A percentile compares a stretch with the other conserved stretches of the same genome.
These are phyloP conservation scores for Laetiporus sulphureus DNA, from an alignment of 1,284 basidiomycete species.

Conservation along the genomic window DNA sequence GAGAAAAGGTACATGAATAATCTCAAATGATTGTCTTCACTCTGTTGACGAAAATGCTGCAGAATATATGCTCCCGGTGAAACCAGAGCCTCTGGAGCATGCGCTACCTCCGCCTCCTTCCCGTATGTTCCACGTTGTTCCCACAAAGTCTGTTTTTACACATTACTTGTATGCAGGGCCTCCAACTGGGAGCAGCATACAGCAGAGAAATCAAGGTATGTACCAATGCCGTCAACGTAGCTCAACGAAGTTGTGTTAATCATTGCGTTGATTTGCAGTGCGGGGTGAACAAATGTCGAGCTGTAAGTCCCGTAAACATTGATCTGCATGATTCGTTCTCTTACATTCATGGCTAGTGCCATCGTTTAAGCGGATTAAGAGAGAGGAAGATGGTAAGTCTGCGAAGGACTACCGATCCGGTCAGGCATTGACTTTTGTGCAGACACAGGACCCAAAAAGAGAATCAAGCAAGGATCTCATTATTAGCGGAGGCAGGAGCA, in stretches of 20 bases:
- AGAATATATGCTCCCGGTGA: not conserved
- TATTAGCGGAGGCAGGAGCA: too few species aligned
- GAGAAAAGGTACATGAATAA: not conserved
- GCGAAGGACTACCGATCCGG: too few species aligned
- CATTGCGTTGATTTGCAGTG: too few species aligned
- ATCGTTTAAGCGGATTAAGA: slow-evolving; percentile 3
- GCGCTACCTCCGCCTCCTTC: too few species aligned
- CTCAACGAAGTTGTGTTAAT: too few species aligned
- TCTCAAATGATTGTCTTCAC: not conserved
- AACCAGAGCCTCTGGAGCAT: not conserved
- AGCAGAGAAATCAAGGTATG: too few species aligned
- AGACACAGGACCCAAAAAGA: not conserved
- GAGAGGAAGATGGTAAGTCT: slow-evolving; percentile 4
- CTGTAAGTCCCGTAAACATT: not conserved
- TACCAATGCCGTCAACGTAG: too few species aligned
- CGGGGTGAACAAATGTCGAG: not conserved
- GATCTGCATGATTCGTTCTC: too few species aligned
- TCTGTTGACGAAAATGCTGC: not conserved
- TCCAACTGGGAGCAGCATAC: too few species aligned
- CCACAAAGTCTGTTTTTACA: not conserved
- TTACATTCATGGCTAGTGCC: not conserved
- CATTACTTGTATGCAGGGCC: not conserved
- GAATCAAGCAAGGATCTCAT: too few species aligned
- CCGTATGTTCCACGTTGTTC: not conserved
- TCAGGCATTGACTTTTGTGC: not conserved